phyloP scores from a whole-genome alignment of 139 green algal species.

The Coccomyxa sp. region DNA sequence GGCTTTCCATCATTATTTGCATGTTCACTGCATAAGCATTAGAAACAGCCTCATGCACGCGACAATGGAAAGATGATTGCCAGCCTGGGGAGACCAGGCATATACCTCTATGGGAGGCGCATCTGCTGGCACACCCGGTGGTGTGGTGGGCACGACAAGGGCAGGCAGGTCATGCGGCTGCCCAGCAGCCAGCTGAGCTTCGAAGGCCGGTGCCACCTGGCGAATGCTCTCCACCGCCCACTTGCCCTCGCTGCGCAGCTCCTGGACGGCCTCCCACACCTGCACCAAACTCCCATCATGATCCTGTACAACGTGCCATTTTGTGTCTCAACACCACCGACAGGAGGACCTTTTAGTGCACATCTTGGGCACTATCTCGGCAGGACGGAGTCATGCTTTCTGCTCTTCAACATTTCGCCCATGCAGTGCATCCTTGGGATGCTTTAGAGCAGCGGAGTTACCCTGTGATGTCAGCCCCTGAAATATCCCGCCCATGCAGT shows the following conservation, averaged over 20 bases:
- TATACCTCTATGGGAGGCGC: conserved; percentile 7
- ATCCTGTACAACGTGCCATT: background rate
- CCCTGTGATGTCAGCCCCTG: too few species aligned
- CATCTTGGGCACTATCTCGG: too few species aligned
- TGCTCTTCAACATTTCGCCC: too few species aligned
- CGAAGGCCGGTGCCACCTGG: conserved; percentile 18
- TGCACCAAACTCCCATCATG: background rate
- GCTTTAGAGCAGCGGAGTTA: too few species aligned
- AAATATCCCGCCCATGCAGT: too few species aligned
- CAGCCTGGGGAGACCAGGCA: too few species aligned
- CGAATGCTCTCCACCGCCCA: conserved; percentile 47
- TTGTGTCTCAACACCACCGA: background rate
- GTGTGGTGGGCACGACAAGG: conserved; percentile 10
- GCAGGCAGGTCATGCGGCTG: conserved; percentile 27
- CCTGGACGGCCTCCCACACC: conserved; percentile 44
- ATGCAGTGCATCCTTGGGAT: too few species aligned
- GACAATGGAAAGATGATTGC: too few species aligned
- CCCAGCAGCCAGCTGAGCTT: conserved; percentile 32
- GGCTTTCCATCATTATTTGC: background rate
- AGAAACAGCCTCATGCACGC: too few species aligned
- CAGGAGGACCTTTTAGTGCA: too few species aligned
- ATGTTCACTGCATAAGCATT: too few species aligned
- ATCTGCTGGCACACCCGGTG: conserved; percentile 16
- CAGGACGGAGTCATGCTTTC: too few species aligned
- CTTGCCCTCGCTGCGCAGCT: conserved; percentile 19